Evolutionary conservation across 306 rosid genomes (phyloP).

Genomic region (Trifolium dubium): DNA sequence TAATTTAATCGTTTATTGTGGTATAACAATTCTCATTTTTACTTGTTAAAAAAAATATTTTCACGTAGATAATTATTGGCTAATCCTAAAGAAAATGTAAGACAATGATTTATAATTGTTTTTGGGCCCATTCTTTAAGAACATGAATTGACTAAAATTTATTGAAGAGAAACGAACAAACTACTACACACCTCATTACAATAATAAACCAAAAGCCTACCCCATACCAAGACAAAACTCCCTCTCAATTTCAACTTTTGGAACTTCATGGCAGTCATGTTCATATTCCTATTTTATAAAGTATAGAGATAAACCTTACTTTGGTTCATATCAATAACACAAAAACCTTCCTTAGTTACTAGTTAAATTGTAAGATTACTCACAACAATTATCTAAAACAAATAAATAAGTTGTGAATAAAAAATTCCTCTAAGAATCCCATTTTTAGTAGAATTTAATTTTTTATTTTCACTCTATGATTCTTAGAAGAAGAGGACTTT

Average conservation of each 20-base stretch:
- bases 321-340: background rate
- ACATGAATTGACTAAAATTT: background rate
- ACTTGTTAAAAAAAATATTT: no score
- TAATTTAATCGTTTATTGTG: no score
- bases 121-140: background rate
- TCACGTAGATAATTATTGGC: background rate
- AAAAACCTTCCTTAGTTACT: background rate
- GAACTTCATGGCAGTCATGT: constrained; percentile 16
- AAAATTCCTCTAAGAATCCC: background rate
- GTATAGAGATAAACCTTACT: background rate
- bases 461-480: no score
- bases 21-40: no score
- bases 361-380: background rate
- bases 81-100: background rate
- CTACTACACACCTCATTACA: background rate
- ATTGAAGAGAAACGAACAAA: background rate
- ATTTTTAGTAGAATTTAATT: no score
- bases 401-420: background rate
- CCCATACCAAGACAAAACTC: constrained; percentile 28
- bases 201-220: constrained; percentile 32
- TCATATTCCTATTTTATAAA: background rate
- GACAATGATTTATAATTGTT: background rate
- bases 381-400: background rate
- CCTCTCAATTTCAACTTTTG: constrained; percentile 15
- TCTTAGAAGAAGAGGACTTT: no score